Evolutionary conservation across 1,284 basidiomycete species (phyloP).

Genomic region (Malassezia sp.): DNA sequence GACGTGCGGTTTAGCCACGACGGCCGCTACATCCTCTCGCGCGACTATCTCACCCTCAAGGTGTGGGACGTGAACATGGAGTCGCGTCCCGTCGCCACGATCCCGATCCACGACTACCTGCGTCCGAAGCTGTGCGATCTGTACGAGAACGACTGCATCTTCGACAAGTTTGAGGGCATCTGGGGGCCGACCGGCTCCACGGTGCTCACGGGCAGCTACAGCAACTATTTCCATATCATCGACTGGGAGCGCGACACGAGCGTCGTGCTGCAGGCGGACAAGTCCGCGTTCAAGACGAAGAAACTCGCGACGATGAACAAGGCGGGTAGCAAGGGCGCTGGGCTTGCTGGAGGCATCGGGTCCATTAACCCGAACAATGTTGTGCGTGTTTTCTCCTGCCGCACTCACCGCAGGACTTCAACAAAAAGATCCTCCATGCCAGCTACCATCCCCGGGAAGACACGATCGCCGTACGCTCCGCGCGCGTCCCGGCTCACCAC

Average conservation of each 20-base stretch:
- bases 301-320: constrained; percentile 62
- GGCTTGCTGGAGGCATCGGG: constrained; percentile 58
- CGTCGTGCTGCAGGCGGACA: constrained; percentile 93
- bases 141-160: constrained; percentile 99
- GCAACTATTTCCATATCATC: constrained; percentile 99
- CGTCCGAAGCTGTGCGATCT: constrained; percentile 94
- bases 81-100: constrained; percentile 86
- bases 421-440: constrained; percentile 80
- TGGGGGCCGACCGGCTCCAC: constrained; percentile 44
- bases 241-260: constrained; percentile 81
- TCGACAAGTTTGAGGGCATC: constrained; percentile 77
- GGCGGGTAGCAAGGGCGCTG: constrained; percentile 57
- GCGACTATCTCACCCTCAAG: constrained; percentile 94
- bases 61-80: constrained; percentile 99
- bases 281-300: constrained; percentile 98
- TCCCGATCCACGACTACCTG: constrained; percentile 96
- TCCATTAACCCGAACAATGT: constrained; percentile 41
- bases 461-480: too few relatives aligned
- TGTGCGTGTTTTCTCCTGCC: constrained; percentile 1
- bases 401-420: constrained; percentile 66
- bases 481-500: constrained; percentile 1
- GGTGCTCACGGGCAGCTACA: constrained; percentile 76
- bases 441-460: constrained; percentile 97
- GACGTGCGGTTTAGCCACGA: constrained; percentile 98
- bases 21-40: constrained; percentile 87